Base-by-base conservation (phyloP, 2,329 filamentous ascomycete genomes). In the Aureobasidium vineae region DNA sequence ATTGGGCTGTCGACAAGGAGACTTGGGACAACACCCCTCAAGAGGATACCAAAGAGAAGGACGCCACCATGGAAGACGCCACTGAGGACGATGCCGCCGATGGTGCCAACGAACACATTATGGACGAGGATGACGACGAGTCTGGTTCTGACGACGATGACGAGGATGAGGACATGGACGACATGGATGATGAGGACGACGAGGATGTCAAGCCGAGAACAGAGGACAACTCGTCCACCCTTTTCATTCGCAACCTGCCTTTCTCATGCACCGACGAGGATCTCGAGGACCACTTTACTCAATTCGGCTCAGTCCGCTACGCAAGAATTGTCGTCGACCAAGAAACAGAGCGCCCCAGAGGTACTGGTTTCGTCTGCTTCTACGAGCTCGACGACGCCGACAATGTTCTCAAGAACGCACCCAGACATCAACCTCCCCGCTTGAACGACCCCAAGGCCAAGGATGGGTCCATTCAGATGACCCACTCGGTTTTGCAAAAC, bases 331-430 rank as follows among this genome's bases (percentile, higher is more conserved):
- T 99, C 43, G 85, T 96, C 75, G 94, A 99, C 75, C 88, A 84
- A 54, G 86, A 87, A 28, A 97, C 92, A 0, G 92, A 93, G 71
- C 88, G 91, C 61, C 91, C 95, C 1, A 91, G 90, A 56, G 95
- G 95, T 31, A 98, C 94, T 38, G 95, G 90, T 4, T 99, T 99
- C 73, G 94, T 98, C 36, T 96, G 92, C 79, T 99, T 99, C 79
- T 89, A 88, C 78, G 88, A 89, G 59, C 80, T 83, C 43, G 86
- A 89, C 23, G 91, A 97, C 74, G 91, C 89, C 70, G 87, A 88
- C 74, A 77, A 82, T 23, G 98, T 95, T 75, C 81, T 97, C 69
- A 88, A 87, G 70, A 84, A 82, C 16, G 90, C 92, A 1, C 95
- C 95, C 0, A 86, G 67, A 78, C 82, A 79, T 72, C 69, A 80